Percentiles rank a stretch among this genome's conserved stretches.
Conservation (phyloP, 2,329 filamentous ascomycete genomes). For the Ceratocystis albifundus region DNA sequence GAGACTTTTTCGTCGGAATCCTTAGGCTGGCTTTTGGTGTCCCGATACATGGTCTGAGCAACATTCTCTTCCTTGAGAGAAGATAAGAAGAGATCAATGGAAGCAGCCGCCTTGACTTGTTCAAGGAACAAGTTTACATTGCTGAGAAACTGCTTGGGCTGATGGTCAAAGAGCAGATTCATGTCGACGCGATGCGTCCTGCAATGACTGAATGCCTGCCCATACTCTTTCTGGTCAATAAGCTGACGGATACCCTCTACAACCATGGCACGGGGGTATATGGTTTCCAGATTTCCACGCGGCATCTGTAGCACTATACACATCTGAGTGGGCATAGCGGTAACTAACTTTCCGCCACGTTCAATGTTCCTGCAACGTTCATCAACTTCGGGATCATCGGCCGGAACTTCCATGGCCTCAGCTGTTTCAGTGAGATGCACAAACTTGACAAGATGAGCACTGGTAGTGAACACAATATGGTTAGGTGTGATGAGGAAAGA, state of each 20-base stretch:
- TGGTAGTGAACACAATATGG: constrained; percentile 86
- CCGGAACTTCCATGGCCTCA: constrained; percentile 66
- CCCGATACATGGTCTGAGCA: constrained; percentile 81
- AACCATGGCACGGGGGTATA: constrained; percentile 85
- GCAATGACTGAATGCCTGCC: constrained; percentile 73
- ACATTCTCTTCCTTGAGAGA: constrained; percentile 88
- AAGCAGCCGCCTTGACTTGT: constrained; percentile 68
- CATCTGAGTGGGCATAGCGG: constrained; percentile 78
- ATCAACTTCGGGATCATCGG: constrained; percentile 80
- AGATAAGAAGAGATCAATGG: constrained; percentile 84
- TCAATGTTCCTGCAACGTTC: constrained; percentile 89
- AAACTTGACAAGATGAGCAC: constrained; percentile 86
- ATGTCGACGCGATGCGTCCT: constrained; percentile 91
- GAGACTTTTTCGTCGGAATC: constrained; percentile 19
- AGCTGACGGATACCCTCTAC: constrained; percentile 75
- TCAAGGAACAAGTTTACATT: constrained; percentile 68
- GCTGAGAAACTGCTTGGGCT: constrained; percentile 71
- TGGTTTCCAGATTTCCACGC: constrained; percentile 86
- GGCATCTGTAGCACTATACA: constrained; percentile 88
- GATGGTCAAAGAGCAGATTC: constrained; percentile 93
- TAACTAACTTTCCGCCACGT: constrained; percentile 74
- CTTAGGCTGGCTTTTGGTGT: constrained; percentile 49
- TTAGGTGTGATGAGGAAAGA: constrained; percentile 73
- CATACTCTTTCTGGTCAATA: constrained; percentile 71
- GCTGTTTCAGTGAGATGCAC: constrained; percentile 59